phyloP scores from a whole-genome alignment of 495 filamentous ascomycete species.

The Podospora conica region DNA sequence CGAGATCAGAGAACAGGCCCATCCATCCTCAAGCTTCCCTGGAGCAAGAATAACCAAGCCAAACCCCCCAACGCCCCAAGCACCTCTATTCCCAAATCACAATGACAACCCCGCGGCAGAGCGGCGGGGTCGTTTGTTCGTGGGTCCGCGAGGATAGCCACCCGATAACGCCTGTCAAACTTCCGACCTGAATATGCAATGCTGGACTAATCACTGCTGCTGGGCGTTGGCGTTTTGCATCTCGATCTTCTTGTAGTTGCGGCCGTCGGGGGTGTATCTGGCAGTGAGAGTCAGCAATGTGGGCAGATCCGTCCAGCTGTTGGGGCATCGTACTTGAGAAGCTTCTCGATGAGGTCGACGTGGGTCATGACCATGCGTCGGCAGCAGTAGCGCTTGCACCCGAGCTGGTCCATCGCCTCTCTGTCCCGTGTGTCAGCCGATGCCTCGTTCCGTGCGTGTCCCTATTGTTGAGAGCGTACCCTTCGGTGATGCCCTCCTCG shows the following conservation, averaged over 20 bases:
- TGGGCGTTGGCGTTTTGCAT: constrained; percentile 1
- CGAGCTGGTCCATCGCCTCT: constrained; percentile 88
- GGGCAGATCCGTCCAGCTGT: not conserved
- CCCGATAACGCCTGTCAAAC: not conserved
- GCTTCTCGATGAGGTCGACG: constrained; percentile 96
- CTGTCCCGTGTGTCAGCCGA: constrained; percentile 8
- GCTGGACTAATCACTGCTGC: not conserved
- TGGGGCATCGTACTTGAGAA: constrained; percentile 65
- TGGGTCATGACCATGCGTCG: constrained; percentile 99
- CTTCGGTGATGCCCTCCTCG: constrained; percentile 66
- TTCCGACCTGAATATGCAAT: not conserved
- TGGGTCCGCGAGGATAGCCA: not conserved
- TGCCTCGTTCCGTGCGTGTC: not conserved
- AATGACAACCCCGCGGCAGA: not conserved
- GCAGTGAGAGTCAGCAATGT: not conserved
- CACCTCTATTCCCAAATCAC: not conserved
- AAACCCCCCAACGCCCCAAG: not conserved
- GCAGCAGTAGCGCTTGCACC: constrained; percentile 94
- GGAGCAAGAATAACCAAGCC: not conserved
- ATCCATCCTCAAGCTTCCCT: not conserved
- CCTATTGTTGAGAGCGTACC: constrained; percentile 46
- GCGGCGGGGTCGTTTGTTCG: not conserved
- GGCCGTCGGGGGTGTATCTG: constrained; percentile 48
- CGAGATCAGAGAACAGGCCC: not conserved
- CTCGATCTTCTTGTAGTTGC: constrained; percentile 47